A percentile compares a stretch with the other conserved stretches of the same genome.
Evolutionary conservation across 2,329 filamentous ascomycete species (phyloP).

Genomic region (Epichloe uncinata): DNA sequence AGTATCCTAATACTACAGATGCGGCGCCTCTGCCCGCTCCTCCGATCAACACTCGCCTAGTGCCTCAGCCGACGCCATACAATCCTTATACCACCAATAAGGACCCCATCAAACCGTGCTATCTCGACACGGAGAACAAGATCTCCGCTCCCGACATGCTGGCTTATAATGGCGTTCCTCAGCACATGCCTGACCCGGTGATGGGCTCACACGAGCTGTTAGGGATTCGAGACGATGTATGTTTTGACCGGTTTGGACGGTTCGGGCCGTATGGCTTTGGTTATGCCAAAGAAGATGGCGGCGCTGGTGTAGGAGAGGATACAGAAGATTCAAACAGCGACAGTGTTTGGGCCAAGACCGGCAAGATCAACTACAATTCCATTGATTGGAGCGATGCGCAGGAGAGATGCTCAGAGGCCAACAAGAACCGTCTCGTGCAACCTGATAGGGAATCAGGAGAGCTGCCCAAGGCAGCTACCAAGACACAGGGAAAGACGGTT

Average conservation of each 20-base stretch:
- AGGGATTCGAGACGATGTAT: constrained; percentile 63
- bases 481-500: constrained; percentile 24
- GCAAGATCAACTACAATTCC: constrained; percentile 41
- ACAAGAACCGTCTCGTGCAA: constrained; percentile 46
- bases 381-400: constrained; percentile 45
- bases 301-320: constrained; percentile 56
- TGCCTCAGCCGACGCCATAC: constrained; percentile 40
- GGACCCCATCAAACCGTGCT: constrained; percentile 45
- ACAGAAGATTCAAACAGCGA: constrained; percentile 57
- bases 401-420: constrained; percentile 40
- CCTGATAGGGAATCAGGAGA: constrained; percentile 26
- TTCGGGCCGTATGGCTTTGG: constrained; percentile 77
- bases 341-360: constrained; percentile 39
- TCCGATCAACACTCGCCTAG: constrained; percentile 17
- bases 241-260: constrained; percentile 77
- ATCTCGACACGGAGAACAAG: constrained; percentile 45
- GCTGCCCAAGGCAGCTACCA: constrained; percentile 12
- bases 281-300: constrained; percentile 62
- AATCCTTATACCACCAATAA: constrained; percentile 52
- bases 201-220: constrained; percentile 66
- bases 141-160: constrained; percentile 48
- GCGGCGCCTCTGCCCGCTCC: constrained; percentile 21
- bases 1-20: constrained; percentile 48
- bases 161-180: constrained; percentile 56
- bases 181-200: constrained; percentile 63